Base-by-base conservation (phyloP, 2,329 filamentous ascomycete genomes). In the Tolypocladium amazonense region DNA sequence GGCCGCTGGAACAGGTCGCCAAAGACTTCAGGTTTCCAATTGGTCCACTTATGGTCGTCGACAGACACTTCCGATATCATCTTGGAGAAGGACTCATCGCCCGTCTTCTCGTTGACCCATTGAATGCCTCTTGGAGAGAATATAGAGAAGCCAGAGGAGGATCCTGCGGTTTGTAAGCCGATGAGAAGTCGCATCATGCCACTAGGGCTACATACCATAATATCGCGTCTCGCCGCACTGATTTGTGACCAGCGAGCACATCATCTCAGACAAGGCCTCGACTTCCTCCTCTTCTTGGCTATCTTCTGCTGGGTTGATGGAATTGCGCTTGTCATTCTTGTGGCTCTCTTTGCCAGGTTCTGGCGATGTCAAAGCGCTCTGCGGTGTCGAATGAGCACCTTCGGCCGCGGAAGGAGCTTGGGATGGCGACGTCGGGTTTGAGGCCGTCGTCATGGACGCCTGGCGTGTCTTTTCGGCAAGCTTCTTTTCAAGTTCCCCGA, bases 1-100 rank as follows among this genome's bases (percentile, higher is more conserved):
- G 88, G 87, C 43, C 92, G 86, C 58, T 87, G 85, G 75, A 97
- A 97, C 25, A 99, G 84, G 71, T 97, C 93, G 56, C 88, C 85
- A 73, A 97, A 97, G 30, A 97, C 88, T 71, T 97, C 92, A n/a
- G 92, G 92, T 70, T 96, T 96, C 94, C 94, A 97, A 68, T 94
- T 90, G 68, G 90, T 91, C 89, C 91, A 97, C 71, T 96, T 96
- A 73, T 94, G 90, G 68, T 96, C 91, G 66, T 96, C 90, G 50
- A 95, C 86, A 33, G 89, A 90, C n/a, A 93, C 89, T 58, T 90
- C 88, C 2, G 88, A 88, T 59, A 99, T 96, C 89, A 97, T 97
- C 60, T 90, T 84, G 71, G 96, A 90, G 74, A 99, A 99, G 0
- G 92, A 95, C 27, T 82, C 86, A 70, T 99, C 94, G n/a, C 94